These are phyloP conservation scores for Hirschioporus abietinus DNA, from an alignment of 768 basidiomycete genomes.

Conservation along the genomic window DNA sequence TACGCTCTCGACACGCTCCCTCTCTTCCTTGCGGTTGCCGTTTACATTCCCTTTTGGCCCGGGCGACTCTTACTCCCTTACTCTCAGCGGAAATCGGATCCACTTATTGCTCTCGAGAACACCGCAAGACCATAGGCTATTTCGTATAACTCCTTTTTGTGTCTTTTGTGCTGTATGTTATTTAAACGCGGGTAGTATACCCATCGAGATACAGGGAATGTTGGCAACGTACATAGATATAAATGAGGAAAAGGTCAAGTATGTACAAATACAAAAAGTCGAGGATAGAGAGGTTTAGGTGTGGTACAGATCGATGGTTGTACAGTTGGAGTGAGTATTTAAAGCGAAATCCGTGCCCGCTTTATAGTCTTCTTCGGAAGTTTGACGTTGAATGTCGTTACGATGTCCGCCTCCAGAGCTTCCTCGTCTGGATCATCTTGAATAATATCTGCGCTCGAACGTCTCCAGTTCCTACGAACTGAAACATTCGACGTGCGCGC, in stretches of 20 bases:
- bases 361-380: background rate
- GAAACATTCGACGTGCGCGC: background rate
- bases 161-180: background rate
- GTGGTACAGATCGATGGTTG: no score
- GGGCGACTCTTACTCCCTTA: constrained; percentile 17
- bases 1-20: constrained; percentile 26
- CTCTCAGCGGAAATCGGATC: background rate
- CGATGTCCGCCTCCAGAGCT: background rate
- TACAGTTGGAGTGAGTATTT: background rate
- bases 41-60: constrained; percentile 26
- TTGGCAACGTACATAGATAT: background rate
- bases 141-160: background rate
- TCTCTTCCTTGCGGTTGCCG: constrained; percentile 20
- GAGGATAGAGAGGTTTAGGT: no score
- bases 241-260: background rate
- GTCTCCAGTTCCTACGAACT: background rate
- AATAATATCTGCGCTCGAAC: background rate
- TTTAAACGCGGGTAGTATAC: background rate
- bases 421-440: background rate
- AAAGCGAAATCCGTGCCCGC: background rate
- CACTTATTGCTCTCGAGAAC: background rate
- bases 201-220: background rate
- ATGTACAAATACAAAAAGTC: background rate
- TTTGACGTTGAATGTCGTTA: background rate
- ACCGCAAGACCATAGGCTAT: background rate